These are phyloP conservation scores for Sechiopsis laciniata DNA, from an alignment of 306 rosid species.

Conservation along the genomic window DNA sequence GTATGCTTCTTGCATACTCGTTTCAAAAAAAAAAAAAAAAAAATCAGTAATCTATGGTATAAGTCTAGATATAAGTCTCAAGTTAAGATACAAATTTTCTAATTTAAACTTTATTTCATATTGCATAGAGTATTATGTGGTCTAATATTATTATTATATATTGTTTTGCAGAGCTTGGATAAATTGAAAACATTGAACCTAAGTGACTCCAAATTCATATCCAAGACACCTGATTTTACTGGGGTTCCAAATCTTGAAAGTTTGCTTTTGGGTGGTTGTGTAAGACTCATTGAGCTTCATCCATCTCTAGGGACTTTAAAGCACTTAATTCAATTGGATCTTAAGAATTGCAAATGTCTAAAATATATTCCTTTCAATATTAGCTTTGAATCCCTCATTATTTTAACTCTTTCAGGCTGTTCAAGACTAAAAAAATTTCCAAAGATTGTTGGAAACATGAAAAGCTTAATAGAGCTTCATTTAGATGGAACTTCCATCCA, in stretches of 20 bases:
- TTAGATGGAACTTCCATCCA: constrained; percentile 24
- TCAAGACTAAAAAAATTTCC: constrained; percentile 22
- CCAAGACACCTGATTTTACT: constrained; percentile 17
- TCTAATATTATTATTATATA: not conserved
- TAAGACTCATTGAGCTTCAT: constrained; percentile 18
- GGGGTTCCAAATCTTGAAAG: constrained; percentile 25
- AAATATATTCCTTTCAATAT: not conserved
- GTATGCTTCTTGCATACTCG: too few relatives aligned
- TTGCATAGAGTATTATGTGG: not conserved
- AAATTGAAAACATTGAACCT: constrained; percentile 8
- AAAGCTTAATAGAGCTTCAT: constrained; percentile 16
- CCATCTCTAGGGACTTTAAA: constrained; percentile 14
- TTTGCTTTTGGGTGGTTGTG: constrained; percentile 26
- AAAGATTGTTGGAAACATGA: constrained; percentile 22
- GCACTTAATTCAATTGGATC: constrained; percentile 13
- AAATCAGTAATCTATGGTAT: too few relatives aligned
- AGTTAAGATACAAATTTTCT: too few relatives aligned
- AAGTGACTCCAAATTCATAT: constrained; percentile 19
- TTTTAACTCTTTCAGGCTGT: constrained; percentile 23
- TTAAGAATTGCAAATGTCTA: constrained; percentile 21
- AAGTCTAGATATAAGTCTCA: too few relatives aligned
- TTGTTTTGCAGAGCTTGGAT: constrained; percentile 2
- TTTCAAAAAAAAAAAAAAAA: too few relatives aligned
- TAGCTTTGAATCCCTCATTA: constrained; percentile 19
- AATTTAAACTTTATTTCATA: too few relatives aligned